Conservation (phyloP, 768 basidiomycete species). For the Lentinula lateritia region DNA sequence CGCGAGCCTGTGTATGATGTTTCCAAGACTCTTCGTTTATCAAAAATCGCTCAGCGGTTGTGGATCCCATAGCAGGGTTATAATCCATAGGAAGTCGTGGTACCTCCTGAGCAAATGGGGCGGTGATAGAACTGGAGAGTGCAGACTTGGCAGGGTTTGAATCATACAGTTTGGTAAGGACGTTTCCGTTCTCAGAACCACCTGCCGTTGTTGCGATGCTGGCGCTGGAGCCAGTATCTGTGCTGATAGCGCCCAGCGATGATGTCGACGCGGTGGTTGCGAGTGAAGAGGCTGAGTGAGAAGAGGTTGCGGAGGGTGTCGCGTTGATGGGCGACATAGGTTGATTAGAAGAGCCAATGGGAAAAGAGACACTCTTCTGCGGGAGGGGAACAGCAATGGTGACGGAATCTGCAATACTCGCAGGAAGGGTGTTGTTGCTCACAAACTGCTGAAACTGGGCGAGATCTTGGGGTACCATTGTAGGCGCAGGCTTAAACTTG, state of each 20-base stretch:
- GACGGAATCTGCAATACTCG: conserved; percentile 21
- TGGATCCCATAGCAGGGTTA: conserved; percentile 18
- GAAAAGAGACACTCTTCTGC: conserved; percentile 60
- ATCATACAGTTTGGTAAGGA: conserved; percentile 43
- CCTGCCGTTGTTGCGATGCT: conserved; percentile 47
- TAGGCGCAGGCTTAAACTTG: conserved; percentile 66
- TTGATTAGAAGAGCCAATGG: conserved; percentile 49
- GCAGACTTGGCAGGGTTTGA: conserved; percentile 26
- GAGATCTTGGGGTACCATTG: conserved; percentile 34
- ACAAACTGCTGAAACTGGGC: conserved; percentile 35
- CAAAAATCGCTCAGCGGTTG: conserved; percentile 44
- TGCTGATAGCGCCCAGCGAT: conserved; percentile 46
- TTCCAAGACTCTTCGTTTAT: conserved; percentile 78
- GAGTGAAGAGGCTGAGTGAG: conserved; percentile 31
- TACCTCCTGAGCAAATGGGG: background rate
- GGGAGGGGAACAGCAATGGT: conserved; percentile 47
- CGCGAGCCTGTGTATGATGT: conserved; percentile 78
- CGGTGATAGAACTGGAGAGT: conserved; percentile 12
- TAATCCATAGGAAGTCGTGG: conserved; percentile 5
- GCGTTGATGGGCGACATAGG: conserved; percentile 22
- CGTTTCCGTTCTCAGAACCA: conserved; percentile 30
- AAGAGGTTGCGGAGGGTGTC: conserved; percentile 14
- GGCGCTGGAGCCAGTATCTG: conserved; percentile 40
- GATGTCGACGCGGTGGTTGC: conserved; percentile 16
- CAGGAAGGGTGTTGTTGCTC: background rate